Evolutionary conservation across 2,329 filamentous ascomycete species (phyloP).

Genomic region (Emergomyces orientalis): DNA sequence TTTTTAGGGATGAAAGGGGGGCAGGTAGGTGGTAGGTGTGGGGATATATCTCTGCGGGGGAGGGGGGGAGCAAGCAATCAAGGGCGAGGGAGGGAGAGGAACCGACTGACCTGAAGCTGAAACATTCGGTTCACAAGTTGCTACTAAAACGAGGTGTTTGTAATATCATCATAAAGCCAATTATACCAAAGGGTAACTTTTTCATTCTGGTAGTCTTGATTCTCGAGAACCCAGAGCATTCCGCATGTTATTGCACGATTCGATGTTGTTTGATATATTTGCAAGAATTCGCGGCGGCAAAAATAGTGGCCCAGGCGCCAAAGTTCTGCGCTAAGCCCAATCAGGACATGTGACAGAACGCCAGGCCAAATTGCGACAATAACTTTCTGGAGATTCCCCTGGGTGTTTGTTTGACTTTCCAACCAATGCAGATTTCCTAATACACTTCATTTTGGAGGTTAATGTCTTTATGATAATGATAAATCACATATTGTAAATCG

Average conservation of each 20-base stretch:
- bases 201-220: background rate
- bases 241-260: too few species aligned
- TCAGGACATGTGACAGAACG: background rate
- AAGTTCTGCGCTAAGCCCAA: background rate
- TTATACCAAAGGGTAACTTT: background rate
- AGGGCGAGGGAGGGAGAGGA: background rate
- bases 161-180: background rate
- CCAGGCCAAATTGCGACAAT: background rate
- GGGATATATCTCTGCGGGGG: too few species aligned
- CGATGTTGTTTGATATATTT: background rate
- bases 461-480: background rate
- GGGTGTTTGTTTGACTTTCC: too few species aligned
- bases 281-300: background rate
- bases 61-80: background rate
- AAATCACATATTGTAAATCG: background rate
- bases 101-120: background rate
- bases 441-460: background rate
- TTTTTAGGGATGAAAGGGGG: conserved; percentile 2
- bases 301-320: background rate
- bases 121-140: background rate
- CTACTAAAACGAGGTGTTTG: background rate
- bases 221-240: background rate
- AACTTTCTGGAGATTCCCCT: background rate
- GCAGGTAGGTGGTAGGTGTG: conserved; percentile 11
- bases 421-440: background rate